A percentile compares a stretch with the other conserved stretches of the same genome.
Evolutionary conservation across 176 grass and related monocot genomes (phyloP).

Genomic region (Cenchrus purpureus): DNA sequence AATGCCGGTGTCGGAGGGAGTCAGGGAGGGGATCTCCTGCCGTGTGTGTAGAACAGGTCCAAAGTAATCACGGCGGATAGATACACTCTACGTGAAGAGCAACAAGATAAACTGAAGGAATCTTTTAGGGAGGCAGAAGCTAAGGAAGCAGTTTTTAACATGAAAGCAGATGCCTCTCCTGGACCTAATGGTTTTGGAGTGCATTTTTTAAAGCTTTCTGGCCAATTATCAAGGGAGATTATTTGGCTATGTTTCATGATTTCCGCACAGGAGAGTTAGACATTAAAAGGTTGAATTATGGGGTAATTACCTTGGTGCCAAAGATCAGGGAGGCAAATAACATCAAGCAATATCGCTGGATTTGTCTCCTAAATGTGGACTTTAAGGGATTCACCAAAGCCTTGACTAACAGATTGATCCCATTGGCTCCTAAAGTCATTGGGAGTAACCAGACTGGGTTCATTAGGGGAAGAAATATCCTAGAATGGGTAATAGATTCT

Average conservation of each 20-base stretch:
- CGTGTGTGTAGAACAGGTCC: no score
- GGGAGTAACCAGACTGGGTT: neutral
- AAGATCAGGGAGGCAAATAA: neutral
- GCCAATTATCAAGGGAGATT: accelerated
- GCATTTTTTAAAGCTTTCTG: neutral
- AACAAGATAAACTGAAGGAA: no score
- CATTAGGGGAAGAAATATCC: neutral
- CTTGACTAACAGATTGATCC: neutral
- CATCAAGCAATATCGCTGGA: neutral
- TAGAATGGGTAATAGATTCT: neutral
- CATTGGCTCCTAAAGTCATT: accelerated
- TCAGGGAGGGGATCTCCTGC: no score
- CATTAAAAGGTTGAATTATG: neutral
- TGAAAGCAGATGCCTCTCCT: no score
- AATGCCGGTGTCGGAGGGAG: no score
- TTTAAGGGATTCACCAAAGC: neutral
- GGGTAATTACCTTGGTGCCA: neutral
- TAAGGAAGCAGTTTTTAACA: no score
- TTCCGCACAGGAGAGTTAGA: accelerated
- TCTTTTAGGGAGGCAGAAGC: no score
- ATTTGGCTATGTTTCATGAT: neutral
- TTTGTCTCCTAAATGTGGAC: neutral
- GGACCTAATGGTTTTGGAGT: neutral
- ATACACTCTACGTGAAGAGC: no score
- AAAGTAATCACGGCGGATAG: no score